Evolutionary conservation across 2,329 filamentous ascomycete genomes (phyloP).

Genomic region (Trichoderma sp.): DNA sequence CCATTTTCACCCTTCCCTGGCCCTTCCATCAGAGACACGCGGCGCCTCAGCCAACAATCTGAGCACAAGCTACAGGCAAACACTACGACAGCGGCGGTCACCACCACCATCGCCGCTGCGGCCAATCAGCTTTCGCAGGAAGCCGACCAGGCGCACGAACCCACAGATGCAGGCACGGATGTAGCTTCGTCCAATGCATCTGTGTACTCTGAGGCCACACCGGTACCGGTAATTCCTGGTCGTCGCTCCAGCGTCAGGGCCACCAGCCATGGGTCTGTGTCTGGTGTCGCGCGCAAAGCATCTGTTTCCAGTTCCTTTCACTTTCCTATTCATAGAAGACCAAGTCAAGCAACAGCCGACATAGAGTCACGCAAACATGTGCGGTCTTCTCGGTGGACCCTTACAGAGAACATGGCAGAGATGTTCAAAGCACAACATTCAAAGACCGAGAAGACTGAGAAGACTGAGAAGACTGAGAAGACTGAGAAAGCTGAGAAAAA

Average conservation of each 20-base stretch:
- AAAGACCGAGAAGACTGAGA: too few species aligned
- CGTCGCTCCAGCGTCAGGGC: conserved; percentile 7
- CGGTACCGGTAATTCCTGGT: conserved; percentile 1
- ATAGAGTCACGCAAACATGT: conserved; percentile 20
- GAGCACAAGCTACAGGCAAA: conserved; percentile 7
- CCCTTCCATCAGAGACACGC: neutral
- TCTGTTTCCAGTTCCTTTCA: conserved; percentile 39
- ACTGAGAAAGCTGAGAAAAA: conserved; percentile 61
- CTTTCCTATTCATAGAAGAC: conserved; percentile 34
- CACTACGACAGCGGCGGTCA: neutral
- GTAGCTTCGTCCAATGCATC: conserved; percentile 5
- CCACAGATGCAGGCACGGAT: conserved; percentile 2
- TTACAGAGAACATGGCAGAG: conserved; percentile 57
- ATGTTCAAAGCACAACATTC: conserved; percentile 54
- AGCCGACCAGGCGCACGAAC: conserved; percentile 15
- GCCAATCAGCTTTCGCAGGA: conserved; percentile 4
- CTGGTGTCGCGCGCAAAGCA: conserved; percentile 27
- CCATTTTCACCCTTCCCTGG: conserved; percentile 13
- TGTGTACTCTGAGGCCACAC: neutral
- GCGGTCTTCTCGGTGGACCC: conserved; percentile 45
- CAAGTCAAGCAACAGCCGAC: conserved; percentile 15
- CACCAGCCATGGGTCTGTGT: conserved; percentile 7
- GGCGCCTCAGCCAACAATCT: conserved; percentile 6
- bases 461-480: conserved; percentile 53
- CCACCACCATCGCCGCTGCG: neutral